Evolutionary conservation across 352 stramenopile species (phyloP).

Genomic region (Saprolegnia diclina): DNA sequence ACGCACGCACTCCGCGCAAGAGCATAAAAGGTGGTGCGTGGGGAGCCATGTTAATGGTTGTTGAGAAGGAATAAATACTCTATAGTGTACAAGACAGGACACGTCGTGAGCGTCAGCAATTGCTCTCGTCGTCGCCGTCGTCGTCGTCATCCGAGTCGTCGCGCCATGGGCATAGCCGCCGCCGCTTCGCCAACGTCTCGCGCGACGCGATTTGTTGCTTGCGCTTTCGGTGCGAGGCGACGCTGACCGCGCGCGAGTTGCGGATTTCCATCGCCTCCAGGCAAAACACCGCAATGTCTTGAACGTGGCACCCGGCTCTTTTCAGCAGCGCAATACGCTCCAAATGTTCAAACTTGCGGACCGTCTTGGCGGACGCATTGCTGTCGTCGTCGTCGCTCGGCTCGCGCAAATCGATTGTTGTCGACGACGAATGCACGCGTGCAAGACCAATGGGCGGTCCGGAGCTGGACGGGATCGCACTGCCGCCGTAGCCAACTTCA

Average conservation of each 20-base stretch:
- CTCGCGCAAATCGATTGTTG: background rate
- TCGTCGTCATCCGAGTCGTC: constrained; percentile 2
- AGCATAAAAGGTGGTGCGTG: too few species aligned
- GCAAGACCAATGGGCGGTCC: constrained; percentile 25
- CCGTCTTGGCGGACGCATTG: background rate
- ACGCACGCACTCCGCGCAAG: too few species aligned
- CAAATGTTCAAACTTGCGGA: constrained; percentile 15
- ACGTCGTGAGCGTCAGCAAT: background rate
- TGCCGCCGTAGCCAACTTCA: constrained; percentile 22
- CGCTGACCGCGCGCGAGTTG: background rate
- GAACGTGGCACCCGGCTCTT: background rate
- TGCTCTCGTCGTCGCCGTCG: background rate
- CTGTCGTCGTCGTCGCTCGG: background rate
- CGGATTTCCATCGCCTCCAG: constrained; percentile 5
- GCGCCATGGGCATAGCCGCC: background rate
- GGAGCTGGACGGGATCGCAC: constrained; percentile 5
- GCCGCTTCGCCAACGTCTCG: background rate
- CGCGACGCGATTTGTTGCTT: background rate
- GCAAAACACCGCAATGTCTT: constrained; percentile 10
- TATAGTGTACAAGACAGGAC: background rate
- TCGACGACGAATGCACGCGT: background rate
- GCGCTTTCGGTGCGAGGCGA: background rate
- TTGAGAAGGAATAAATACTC: background rate
- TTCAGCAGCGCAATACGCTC: constrained; percentile 20
- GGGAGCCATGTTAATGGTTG: too few species aligned